Base-by-base conservation (phyloP, 2,329 filamentous ascomycete species). In the Trichophyton benhamiae region DNA sequence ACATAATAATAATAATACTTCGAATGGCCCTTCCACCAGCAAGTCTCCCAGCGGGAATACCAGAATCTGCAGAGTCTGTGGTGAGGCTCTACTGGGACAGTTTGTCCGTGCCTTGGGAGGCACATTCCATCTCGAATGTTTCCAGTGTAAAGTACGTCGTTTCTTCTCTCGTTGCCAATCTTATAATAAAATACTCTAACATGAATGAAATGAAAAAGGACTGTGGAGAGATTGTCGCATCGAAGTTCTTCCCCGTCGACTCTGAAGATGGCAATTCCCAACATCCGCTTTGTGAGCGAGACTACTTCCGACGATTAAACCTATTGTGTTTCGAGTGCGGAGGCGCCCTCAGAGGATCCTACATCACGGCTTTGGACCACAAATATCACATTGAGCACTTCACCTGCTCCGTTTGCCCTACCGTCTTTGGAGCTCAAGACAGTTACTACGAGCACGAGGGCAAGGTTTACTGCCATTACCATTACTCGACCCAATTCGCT, bases 311-410 rank as follows among this genome's bases (percentile, higher is more conserved):
- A 68, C 85, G 94, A 63, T 83, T 99, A 17, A 91, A 92, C 65
- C 81, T 99, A 52, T 81, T 99, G 49, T 99, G 94, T 74, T 88
- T 88, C 74, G 87, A 94, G 65, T 99, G 94, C 72, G 90, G 91
- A 66, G 90, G 91, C 63, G 94, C 94, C 57, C 82, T 99, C 20
- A 87, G 94, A 64, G 94, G 94, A 55, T 97, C 94, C 3, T 99
- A 99, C 76, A 99, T 99, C 71, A 99, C 94, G 15, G 94, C 94
- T 2, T 82, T 99, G 60, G 94, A 99, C 68, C 89, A 90, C 69
- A 99, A 99, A 78, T 99, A 99, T 75, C 94, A 96, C 75, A 95
- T 99, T 67, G 92, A 97, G 74, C 94, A 99, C 76, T 99, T 99
- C 71, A 99, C 94, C 42, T 99, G 94, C 76, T 97, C 91, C 9